Evolutionary conservation across 2,329 filamentous ascomycete genomes (phyloP).

Genomic region (Curvularia hawaiiensis): DNA sequence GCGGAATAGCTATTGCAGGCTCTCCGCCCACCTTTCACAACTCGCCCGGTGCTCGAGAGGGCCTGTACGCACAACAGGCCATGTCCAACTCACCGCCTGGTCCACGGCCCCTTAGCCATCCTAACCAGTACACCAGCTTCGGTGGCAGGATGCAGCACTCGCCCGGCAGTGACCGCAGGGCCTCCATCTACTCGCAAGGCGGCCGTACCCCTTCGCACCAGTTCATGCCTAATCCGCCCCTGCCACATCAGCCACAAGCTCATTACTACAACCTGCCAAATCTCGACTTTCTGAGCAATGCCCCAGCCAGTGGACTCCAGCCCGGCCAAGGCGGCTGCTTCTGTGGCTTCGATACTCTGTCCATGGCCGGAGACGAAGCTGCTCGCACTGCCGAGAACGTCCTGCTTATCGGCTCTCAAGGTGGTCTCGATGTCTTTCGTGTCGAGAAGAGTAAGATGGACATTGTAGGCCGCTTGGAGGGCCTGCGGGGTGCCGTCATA

Average conservation of each 20-base stretch:
- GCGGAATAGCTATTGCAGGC: conserved; percentile 52
- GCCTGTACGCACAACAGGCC: conserved; percentile 45
- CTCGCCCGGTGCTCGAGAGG: conserved; percentile 40
- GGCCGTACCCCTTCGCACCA: conserved; percentile 50
- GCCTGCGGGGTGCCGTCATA: conserved; percentile 78
- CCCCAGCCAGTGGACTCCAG: conserved; percentile 57
- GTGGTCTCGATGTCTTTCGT: conserved; percentile 75
- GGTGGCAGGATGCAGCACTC: conserved; percentile 45
- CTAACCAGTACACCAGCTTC: conserved; percentile 52
- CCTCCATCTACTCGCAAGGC: conserved; percentile 59
- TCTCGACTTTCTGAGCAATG: conserved; percentile 64
- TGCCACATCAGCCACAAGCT: conserved; percentile 75
- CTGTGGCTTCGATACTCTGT: conserved; percentile 78
- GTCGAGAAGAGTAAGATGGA: conserved; percentile 75
- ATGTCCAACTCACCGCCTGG: conserved; percentile 47
- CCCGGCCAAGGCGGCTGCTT: conserved; percentile 74
- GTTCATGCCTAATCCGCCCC: conserved; percentile 63
- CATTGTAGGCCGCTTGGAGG: conserved; percentile 71
- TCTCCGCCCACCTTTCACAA: conserved; percentile 51
- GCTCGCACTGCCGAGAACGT: conserved; percentile 62
- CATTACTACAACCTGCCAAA: conserved; percentile 80
- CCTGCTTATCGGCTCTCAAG: conserved; percentile 78
- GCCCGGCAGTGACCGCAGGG: conserved; percentile 50
- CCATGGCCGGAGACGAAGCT: conserved; percentile 52
- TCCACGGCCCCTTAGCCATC: conserved; percentile 52